Evolutionary conservation across 2,329 filamentous ascomycete species (phyloP).

Genomic region (Aspergillus melleus): DNA sequence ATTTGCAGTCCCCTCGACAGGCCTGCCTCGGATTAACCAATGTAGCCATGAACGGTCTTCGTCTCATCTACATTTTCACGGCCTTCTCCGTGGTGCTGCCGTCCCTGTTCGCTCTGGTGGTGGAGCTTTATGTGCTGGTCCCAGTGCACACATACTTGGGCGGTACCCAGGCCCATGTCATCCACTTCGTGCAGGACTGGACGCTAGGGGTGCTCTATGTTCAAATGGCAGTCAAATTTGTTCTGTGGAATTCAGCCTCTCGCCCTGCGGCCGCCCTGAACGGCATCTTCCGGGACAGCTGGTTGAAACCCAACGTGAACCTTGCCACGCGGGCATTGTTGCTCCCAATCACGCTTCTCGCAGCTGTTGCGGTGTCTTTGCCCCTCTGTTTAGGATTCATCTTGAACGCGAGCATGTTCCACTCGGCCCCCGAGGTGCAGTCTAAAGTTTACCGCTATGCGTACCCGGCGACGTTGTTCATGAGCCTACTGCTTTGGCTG

Average conservation of each 20-base stretch:
- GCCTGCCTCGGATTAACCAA: constrained; percentile 23
- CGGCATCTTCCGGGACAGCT: constrained; percentile 72
- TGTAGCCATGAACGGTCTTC: constrained; percentile 38
- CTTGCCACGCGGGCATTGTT: constrained; percentile 85
- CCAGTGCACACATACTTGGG: constrained; percentile 78
- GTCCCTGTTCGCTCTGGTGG: constrained; percentile 71
- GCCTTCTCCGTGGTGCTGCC: constrained; percentile 79
- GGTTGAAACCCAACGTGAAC: constrained; percentile 72
- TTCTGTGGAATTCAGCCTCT: constrained; percentile 67
- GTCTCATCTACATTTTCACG: constrained; percentile 71
- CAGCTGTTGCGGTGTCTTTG: constrained; percentile 60
- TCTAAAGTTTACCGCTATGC: constrained; percentile 62
- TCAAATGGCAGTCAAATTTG: constrained; percentile 71
- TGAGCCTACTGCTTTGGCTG: constrained; percentile 53
- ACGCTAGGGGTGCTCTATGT: constrained; percentile 88
- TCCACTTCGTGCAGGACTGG: constrained; percentile 91
- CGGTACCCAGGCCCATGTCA: constrained; percentile 39
- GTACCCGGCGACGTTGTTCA: constrained; percentile 66
- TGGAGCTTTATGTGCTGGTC: constrained; percentile 86
- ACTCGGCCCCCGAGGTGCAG: constrained; percentile 31
- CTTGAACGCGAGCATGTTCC: constrained; percentile 47
- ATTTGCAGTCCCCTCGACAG: constrained; percentile 32
- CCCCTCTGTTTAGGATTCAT: constrained; percentile 63
- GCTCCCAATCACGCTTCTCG: constrained; percentile 68
- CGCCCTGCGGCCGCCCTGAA: constrained; percentile 73